phyloP scores from a whole-genome alignment of 2,329 filamentous ascomycete species.

The Aspergillus vadensis region DNA sequence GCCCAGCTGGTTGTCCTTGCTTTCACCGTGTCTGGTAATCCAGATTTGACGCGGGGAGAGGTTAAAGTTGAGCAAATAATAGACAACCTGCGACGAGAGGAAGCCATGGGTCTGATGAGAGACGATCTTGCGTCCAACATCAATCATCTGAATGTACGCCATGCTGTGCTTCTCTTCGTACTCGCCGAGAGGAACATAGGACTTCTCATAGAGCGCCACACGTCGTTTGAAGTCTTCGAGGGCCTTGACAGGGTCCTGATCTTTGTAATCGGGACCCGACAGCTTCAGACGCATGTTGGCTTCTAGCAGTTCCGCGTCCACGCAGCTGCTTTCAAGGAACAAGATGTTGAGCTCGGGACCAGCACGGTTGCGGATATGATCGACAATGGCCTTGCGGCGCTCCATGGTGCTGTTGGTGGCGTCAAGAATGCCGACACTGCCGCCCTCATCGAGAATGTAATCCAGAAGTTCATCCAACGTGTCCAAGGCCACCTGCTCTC shows the following conservation, averaged over 20 bases:
- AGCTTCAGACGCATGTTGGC: constrained; percentile 97
- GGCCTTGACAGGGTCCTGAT: constrained; percentile 84
- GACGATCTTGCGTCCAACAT: constrained; percentile 92
- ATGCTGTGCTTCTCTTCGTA: constrained; percentile 89
- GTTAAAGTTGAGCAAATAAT: constrained; percentile 96
- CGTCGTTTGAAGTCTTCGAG: constrained; percentile 90
- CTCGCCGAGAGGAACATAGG: constrained; percentile 85
- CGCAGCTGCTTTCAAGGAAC: constrained; percentile 92
- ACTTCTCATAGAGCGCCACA: constrained; percentile 89
- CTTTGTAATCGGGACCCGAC: constrained; percentile 91
- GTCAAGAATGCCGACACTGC: constrained; percentile 92
- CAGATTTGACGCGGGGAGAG: constrained; percentile 93
- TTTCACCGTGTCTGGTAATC: constrained; percentile 96
- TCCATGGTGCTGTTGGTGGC: constrained; percentile 95
- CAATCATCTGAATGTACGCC: constrained; percentile 97
- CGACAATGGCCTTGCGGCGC: constrained; percentile 78
- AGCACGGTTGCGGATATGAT: constrained; percentile 78
- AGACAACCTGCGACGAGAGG: constrained; percentile 86
- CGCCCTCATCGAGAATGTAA: constrained; percentile 78
- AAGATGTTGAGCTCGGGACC: constrained; percentile 84
- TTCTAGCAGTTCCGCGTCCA: constrained; percentile 80
- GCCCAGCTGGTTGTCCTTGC: constrained; percentile 79
- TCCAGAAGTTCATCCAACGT: constrained; percentile 90
- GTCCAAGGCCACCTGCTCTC: constrained; percentile 89
- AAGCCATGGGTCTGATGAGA: constrained; percentile 90